phyloP scores from a whole-genome alignment of 169 alveolate species.

The Sarcocystis neurona region DNA sequence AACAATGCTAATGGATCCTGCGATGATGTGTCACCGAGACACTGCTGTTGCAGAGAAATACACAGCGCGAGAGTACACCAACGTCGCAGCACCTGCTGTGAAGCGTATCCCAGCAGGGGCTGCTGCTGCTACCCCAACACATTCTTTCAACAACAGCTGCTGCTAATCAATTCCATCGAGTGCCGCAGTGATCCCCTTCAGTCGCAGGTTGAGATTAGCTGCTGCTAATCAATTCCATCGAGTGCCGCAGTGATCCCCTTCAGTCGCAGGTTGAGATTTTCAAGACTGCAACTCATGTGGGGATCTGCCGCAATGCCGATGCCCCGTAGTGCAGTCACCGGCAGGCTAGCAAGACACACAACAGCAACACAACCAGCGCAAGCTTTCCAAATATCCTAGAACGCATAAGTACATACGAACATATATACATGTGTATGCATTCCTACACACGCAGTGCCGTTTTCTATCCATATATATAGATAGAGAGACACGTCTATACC shows the following conservation, averaged over 20 bases:
- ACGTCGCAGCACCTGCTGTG: no score
- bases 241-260: slow-evolving; percentile 63
- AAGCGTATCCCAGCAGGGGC: no score
- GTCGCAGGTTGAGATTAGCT: slow-evolving; percentile 34
- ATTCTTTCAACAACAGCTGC: no score
- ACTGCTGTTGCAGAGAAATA: no score
- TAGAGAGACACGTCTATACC: not conserved
- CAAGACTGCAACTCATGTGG: slow-evolving; percentile 42
- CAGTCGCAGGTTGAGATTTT: slow-evolving; percentile 23
- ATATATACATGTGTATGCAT: not conserved
- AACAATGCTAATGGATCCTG: no score
- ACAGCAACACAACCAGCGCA: not conserved
- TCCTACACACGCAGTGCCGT: not conserved
- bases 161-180: no score
- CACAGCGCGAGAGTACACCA: no score
- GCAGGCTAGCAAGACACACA: slow-evolving; percentile 15
- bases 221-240: no score
- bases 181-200: slow-evolving; percentile 60
- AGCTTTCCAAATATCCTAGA: not conserved
- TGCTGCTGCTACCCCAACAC: no score
- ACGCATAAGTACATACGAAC: not conserved
- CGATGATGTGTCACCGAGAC: no score
- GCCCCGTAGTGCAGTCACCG: slow-evolving; percentile 50
- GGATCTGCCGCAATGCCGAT: slow-evolving; percentile 62
- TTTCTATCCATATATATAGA: no score